Percentiles rank a stretch among this genome's conserved stretches.
phyloP scores from a whole-genome alignment of 2,329 filamentous ascomycete species.

The Dothiorella sarmentorum region DNA sequence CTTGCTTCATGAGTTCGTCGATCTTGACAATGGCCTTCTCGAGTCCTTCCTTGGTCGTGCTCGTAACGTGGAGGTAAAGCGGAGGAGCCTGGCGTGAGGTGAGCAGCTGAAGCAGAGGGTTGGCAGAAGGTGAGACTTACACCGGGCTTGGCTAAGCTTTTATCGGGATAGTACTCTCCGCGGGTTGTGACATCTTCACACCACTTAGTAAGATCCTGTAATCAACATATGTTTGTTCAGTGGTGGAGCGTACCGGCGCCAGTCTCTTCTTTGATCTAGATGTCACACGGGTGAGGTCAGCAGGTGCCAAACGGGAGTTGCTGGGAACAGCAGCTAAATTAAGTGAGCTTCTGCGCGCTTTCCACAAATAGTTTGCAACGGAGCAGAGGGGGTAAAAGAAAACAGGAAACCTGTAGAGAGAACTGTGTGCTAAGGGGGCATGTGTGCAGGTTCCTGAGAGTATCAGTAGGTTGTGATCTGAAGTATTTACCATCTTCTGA shows the following conservation, averaged over 20 bases:
- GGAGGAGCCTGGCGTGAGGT: conserved; percentile 69
- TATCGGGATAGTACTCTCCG: conserved; percentile 95
- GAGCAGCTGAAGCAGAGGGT: background rate
- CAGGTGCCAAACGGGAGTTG: conserved; percentile 77
- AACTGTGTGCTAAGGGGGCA: background rate
- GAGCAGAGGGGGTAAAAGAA: conserved; percentile 25
- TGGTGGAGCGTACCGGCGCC: conserved; percentile 94
- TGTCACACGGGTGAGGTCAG: conserved; percentile 85
- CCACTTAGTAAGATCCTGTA: conserved; percentile 59
- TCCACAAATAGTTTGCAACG: conserved; percentile 22
- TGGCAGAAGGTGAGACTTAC: conserved; percentile 54
- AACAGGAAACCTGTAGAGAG: conserved; percentile 25
- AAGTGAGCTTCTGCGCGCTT: conserved; percentile 47
- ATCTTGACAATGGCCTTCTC: conserved; percentile 85
- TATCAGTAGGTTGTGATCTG: conserved; percentile 68
- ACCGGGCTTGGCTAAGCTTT: conserved; percentile 90
- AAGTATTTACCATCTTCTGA: conserved; percentile 98
- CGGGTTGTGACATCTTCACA: conserved; percentile 96
- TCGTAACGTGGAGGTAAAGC: conserved; percentile 91
- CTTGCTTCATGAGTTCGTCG: conserved; percentile 92
- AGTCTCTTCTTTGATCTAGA: conserved; percentile 99
- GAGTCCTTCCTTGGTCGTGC: conserved; percentile 85
- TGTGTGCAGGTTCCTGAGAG: conserved; percentile 30
- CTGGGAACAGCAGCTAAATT: conserved; percentile 39
- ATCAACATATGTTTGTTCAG: conserved; percentile 59